Percentiles rank a stretch among this genome's conserved stretches.
phyloP scores from a whole-genome alignment of 2,329 filamentous ascomycete genomes.

The Trichophyton mentagrophytes region DNA sequence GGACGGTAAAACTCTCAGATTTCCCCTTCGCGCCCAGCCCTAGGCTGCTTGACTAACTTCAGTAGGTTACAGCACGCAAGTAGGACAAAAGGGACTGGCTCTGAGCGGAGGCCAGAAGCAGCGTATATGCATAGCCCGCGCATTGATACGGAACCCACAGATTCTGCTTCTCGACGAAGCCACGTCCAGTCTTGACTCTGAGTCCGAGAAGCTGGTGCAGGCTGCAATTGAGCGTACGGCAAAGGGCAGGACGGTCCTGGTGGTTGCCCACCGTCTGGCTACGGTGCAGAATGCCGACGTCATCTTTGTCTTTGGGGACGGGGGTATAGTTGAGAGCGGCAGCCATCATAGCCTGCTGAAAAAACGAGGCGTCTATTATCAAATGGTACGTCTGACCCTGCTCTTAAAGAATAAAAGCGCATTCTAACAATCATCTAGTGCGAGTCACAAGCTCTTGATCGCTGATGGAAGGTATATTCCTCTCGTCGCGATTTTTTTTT shows the following conservation, averaged over 20 bases:
- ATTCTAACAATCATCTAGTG: constrained; percentile 5
- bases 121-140: constrained; percentile 43
- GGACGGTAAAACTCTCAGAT: constrained; percentile 22
- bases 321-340: constrained; percentile 47
- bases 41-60: background rate
- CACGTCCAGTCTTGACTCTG: constrained; percentile 49
- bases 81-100: constrained; percentile 37
- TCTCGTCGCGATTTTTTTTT: too few species aligned
- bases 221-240: constrained; percentile 53
- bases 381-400: constrained; percentile 40
- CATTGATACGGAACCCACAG: constrained; percentile 40
- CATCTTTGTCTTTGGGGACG: constrained; percentile 66
- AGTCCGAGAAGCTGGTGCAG: constrained; percentile 55
- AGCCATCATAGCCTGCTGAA: constrained; percentile 46
- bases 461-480: background rate
- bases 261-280: constrained; percentile 63
- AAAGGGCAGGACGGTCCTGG: constrained; percentile 53
- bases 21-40: background rate
- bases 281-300: constrained; percentile 67
- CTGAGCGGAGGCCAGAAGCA: constrained; percentile 46
- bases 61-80: constrained; percentile 34
- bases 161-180: constrained; percentile 49
- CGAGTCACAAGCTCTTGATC: constrained; percentile 13
- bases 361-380: constrained; percentile 38
- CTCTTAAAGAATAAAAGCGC: background rate